Evolutionary conservation across 2,329 filamentous ascomycete species (phyloP).

Genomic region (Phialophora macrospora): DNA sequence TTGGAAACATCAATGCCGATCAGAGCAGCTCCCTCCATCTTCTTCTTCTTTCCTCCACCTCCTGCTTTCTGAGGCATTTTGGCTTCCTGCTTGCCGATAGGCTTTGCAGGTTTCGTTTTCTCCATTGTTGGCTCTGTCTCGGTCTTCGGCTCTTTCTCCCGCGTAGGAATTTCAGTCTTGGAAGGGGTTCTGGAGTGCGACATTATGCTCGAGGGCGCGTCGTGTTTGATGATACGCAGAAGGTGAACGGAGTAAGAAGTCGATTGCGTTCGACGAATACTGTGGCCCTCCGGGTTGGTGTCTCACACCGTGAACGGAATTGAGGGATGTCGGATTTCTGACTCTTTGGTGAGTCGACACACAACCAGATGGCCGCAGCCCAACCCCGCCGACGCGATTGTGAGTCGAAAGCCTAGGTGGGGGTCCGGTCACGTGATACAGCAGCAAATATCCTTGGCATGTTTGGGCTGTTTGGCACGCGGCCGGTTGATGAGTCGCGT

Average conservation of each 20-base stretch:
- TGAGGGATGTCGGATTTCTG: neutral
- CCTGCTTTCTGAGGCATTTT: slow-evolving; percentile 50
- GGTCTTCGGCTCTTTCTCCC: slow-evolving; percentile 28
- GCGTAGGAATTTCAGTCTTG: slow-evolving; percentile 33
- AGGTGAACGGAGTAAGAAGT: neutral
- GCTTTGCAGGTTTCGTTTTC: slow-evolving; percentile 48
- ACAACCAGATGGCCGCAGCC: slow-evolving; percentile 14
- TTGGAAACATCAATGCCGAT: slow-evolving; percentile 90
- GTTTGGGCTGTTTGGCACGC: neutral
- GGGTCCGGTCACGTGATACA: neutral
- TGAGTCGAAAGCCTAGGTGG: neutral
- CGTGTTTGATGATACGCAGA: neutral
- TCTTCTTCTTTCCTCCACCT: slow-evolving; percentile 50
- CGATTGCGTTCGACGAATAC: neutral
- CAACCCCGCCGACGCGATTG: slow-evolving; percentile 11
- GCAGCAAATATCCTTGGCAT: neutral
- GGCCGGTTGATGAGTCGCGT: neutral
- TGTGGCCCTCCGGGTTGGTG: neutral
- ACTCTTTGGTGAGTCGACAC: slow-evolving; percentile 12
- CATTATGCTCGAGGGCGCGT: slow-evolving; percentile 18
- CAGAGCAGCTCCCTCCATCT: slow-evolving; percentile 66
- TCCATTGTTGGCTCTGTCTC: slow-evolving; percentile 48
- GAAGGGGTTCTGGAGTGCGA: slow-evolving; percentile 32
- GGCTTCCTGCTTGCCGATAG: slow-evolving; percentile 51
- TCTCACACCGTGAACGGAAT: neutral